Conservation (phyloP, 2,329 filamentous ascomycete genomes). For the Fusarium sp. region DNA sequence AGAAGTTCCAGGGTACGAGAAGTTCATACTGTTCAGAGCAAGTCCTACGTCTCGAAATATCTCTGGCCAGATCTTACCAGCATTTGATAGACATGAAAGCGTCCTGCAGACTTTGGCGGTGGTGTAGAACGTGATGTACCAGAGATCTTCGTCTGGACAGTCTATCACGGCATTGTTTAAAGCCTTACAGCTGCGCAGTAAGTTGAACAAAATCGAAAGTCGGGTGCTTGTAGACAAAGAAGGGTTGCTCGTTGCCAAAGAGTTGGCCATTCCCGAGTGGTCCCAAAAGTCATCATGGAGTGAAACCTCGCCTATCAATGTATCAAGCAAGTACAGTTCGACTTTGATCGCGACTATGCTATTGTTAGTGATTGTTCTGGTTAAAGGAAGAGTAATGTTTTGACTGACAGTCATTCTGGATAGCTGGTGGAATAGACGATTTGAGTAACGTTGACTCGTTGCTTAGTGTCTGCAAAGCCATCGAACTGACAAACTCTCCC, state of each 20-base stretch:
- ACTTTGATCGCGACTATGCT: slow-evolving; percentile 1
- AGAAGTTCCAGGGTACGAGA: neutral
- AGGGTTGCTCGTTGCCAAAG: neutral
- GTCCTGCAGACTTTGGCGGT: slow-evolving; percentile 18
- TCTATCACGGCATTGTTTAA: slow-evolving; percentile 1
- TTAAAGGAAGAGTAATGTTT: accelerated
- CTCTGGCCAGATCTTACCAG: slow-evolving; percentile 2
- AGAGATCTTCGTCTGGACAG: neutral
- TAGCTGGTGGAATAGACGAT: neutral
- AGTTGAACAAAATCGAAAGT: neutral
- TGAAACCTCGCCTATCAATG: slow-evolving; percentile 9
- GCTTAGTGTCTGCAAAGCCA: slow-evolving; percentile 9
- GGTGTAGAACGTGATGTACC: slow-evolving; percentile 20
- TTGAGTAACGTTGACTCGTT: slow-evolving; percentile 6
- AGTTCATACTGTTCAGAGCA: neutral
- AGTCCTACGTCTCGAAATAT: neutral
- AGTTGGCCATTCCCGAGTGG: neutral
- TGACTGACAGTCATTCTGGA: neutral
- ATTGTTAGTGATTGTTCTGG: neutral
- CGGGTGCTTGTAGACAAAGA: neutral
- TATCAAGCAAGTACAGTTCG: slow-evolving; percentile 9
- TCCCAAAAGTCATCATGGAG: slow-evolving; percentile 22
- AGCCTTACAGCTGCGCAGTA: slow-evolving; percentile 4
- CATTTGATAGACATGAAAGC: slow-evolving; percentile 11
- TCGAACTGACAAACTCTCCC: slow-evolving; percentile 14